Evolutionary conservation across 2,329 filamentous ascomycete genomes (phyloP).

Genomic region (Aspergillus nomiae): DNA sequence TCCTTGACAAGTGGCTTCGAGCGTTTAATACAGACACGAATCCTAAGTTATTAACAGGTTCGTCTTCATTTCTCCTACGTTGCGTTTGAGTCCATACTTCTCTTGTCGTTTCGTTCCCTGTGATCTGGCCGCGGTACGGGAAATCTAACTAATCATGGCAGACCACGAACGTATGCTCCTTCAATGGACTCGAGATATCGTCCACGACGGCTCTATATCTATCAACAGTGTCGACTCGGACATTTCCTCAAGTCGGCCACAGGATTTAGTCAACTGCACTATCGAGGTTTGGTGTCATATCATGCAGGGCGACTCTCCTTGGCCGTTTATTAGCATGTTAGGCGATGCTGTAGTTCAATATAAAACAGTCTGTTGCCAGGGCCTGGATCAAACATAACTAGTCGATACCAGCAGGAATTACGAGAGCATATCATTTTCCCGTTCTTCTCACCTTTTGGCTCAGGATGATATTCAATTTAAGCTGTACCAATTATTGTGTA

Average conservation of each 20-base stretch:
- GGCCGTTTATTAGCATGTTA: background rate
- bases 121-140: background rate
- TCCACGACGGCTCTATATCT: background rate
- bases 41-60: background rate
- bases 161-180: background rate
- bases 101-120: background rate
- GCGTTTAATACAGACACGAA: background rate
- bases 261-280: background rate
- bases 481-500: background rate
- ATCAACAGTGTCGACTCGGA: background rate
- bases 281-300: background rate
- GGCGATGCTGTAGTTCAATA: background rate
- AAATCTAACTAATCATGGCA: background rate
- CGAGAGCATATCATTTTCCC: background rate
- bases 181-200: background rate
- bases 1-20: conserved; percentile 8
- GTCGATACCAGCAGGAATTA: background rate
- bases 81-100: no score
- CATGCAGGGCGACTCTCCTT: background rate
- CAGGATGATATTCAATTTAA: background rate
- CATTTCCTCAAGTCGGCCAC: background rate
- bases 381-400: background rate
- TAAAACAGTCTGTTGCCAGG: background rate
- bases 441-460: background rate
- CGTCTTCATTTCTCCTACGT: background rate